Conservation (phyloP, 805 yeast species). For the Wickerhamiella nectarea region DNA sequence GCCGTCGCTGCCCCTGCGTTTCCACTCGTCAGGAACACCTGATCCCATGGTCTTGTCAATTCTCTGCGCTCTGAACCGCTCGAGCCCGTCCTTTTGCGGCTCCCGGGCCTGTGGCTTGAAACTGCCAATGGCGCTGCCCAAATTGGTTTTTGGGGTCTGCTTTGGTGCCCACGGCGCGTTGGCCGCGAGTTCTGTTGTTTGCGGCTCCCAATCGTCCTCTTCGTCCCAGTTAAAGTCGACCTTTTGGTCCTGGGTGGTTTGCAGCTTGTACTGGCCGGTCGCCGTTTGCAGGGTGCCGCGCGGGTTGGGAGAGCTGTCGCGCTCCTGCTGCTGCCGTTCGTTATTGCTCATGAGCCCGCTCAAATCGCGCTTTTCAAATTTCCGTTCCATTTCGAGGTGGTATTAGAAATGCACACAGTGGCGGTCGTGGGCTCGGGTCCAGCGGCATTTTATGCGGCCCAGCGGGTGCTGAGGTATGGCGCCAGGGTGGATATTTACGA, state of each 20-base stretch:
- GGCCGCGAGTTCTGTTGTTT: background rate
- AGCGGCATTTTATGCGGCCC: conserved; percentile 84
- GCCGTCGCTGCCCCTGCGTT: background rate
- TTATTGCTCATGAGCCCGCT: conserved; percentile 22
- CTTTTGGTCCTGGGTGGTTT: background rate
- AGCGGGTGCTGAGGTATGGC: conserved; percentile 42
- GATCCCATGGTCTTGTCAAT: background rate
- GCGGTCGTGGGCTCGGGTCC: conserved; percentile 95
- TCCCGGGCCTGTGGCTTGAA: background rate
- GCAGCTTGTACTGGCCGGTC: conserved; percentile 21
- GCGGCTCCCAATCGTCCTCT: conserved; percentile 12
- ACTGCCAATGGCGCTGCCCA: background rate
- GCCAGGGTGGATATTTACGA: conserved; percentile 65
- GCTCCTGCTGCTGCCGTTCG: background rate
- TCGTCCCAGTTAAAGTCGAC: conserved; percentile 5
- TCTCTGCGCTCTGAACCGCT: conserved; percentile 12
- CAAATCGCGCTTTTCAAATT: conserved; percentile 28
- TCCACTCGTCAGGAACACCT: background rate
- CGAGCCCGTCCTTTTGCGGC: conserved; percentile 12
- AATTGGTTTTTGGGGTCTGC: background rate
- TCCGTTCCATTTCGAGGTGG: conserved; percentile 18
- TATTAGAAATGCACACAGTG: conserved; percentile 4
- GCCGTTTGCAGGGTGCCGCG: conserved; percentile 19
- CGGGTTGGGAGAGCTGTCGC: conserved; percentile 9
- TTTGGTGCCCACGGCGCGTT: background rate